phyloP scores from a whole-genome alignment of 495 filamentous ascomycete species.

The Penicillium argentinense region DNA sequence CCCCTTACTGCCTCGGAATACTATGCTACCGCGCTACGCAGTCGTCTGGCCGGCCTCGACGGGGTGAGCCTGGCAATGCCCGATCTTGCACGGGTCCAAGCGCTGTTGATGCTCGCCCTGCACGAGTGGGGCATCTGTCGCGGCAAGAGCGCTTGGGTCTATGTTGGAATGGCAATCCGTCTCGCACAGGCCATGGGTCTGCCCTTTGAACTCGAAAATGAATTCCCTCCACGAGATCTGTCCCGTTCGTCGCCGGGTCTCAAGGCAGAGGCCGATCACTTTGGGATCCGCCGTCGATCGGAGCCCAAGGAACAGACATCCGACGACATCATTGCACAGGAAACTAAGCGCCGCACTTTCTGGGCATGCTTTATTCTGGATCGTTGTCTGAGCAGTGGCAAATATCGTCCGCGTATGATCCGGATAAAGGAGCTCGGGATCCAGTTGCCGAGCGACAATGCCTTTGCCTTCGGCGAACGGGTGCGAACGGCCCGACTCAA shows the following conservation, averaged over 20 bases:
- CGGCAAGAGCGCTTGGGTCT: constrained; percentile 74
- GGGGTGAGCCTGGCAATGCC: constrained; percentile 53
- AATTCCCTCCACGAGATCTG: constrained; percentile 38
- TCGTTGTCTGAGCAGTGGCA: constrained; percentile 73
- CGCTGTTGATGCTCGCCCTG: constrained; percentile 76
- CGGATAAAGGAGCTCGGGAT: constrained; percentile 61
- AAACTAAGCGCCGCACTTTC: constrained; percentile 78
- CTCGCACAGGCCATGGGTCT: constrained; percentile 69
- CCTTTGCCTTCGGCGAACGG: constrained; percentile 49
- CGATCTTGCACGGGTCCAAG: constrained; percentile 70
- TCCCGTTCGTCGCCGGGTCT: constrained; percentile 41
- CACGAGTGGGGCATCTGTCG: constrained; percentile 84
- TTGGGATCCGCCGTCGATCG: constrained; percentile 36
- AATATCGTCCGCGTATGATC: constrained; percentile 70
- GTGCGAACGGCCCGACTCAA: constrained; percentile 46
- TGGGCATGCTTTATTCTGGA: constrained; percentile 87
- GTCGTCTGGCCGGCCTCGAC: constrained; percentile 57
- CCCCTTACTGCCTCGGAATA: constrained; percentile 73
- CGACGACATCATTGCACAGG: constrained; percentile 65
- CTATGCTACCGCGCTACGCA: constrained; percentile 70
- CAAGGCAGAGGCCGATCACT: constrained; percentile 43
- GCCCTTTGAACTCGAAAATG: constrained; percentile 60
- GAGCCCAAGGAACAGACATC: constrained; percentile 41
- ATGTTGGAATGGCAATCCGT: constrained; percentile 76
- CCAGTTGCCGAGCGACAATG: constrained; percentile 49